Base-by-base conservation (phyloP, 106 monocot genomes). In the Dioscorea dumetorum region DNA sequence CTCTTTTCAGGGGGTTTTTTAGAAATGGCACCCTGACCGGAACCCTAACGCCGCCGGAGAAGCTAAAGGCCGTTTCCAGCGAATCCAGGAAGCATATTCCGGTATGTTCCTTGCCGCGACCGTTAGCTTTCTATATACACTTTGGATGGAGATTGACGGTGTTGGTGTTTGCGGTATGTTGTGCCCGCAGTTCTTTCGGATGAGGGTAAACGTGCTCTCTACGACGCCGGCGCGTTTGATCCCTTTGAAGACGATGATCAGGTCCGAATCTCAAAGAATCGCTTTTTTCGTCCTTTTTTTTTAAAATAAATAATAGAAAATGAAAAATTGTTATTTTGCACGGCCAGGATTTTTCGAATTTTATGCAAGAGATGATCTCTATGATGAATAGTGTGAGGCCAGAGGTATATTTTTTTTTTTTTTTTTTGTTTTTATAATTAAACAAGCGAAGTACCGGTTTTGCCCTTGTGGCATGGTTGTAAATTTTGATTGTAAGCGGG, bases 1-100 rank as follows among this genome's bases (percentile, higher is more conserved):
- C 9, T 28, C 12, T 20, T 75, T 57, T 67, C 57, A 19, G 18
- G 34, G 21, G 35, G 24, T 67, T 70, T 71, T 19, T 31, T 41
- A 93, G 94, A 94, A 83, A 62, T 94, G 94, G 90, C 94, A 94
- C 50, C 94, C 94, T 24, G 94, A 94, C 77, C 74, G 84, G 70
- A 76, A 94, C 52, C 82, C 90, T 35, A 22, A 67, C 22, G 68
- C 60, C 20, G 76, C 76, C 13, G 87, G 67, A 7, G 94, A 94
- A 57, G 90, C 90, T 3, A 87, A 90, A 62, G 66, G 80, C 57
- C 80, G 87, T 32, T 94, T 94, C 72, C 94, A 94, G 78, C 73
- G 78, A 60, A 87, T 94, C 34, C 94, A 94, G 62, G 94, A 94
- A 51, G 94, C 94, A 6, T 95, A 95, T 56, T 91, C 94, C 63